These are phyloP conservation scores for Mycothermus thermophilus DNA, from an alignment of 495 filamentous ascomycete species.

Conservation along the genomic window DNA sequence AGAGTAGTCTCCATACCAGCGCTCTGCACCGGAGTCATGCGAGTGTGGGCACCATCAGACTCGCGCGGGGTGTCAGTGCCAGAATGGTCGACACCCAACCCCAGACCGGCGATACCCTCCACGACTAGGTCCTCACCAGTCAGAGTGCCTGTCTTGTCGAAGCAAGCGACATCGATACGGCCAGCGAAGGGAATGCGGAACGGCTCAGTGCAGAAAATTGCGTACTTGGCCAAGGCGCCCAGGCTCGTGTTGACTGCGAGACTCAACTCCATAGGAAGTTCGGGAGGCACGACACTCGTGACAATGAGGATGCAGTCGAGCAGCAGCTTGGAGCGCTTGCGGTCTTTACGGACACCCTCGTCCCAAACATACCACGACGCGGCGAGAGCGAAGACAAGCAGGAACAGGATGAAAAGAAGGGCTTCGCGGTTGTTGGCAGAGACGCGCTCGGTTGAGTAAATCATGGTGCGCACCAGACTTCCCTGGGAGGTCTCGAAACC, in stretches of 20 bases:
- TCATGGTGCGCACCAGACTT: slow-evolving; percentile 96
- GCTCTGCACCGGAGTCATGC: slow-evolving; percentile 49
- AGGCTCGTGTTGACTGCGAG: slow-evolving; percentile 98
- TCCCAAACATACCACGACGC: slow-evolving; percentile 99
- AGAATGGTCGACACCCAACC: slow-evolving; percentile 50
- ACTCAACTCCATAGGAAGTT: slow-evolving; percentile 95
- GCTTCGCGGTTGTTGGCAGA: slow-evolving; percentile 95
- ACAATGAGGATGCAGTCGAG: slow-evolving; percentile 96
- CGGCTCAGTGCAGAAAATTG: slow-evolving; percentile 97
- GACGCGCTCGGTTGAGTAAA: slow-evolving; percentile 96
- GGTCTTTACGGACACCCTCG: slow-evolving; percentile 81
- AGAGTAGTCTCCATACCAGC: slow-evolving; percentile 72
- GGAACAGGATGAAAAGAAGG: slow-evolving; percentile 89
- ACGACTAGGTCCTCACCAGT: slow-evolving; percentile 96
- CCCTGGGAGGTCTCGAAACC: slow-evolving; percentile 98
- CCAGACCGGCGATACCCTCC: slow-evolving; percentile 88
- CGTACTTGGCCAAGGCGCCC: slow-evolving; percentile 82
- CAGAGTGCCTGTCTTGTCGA: slow-evolving; percentile 95
- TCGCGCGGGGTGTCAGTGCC: slow-evolving; percentile 51
- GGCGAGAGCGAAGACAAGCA: slow-evolving; percentile 89
- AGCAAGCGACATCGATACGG: slow-evolving; percentile 91
- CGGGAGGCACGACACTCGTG: slow-evolving; percentile 92
- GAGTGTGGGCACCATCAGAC: slow-evolving; percentile 62
- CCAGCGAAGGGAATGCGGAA: slow-evolving; percentile 98
- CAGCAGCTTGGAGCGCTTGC: slow-evolving; percentile 92